Percentiles rank a stretch among this genome's conserved stretches.
phyloP scores from a whole-genome alignment of 768 basidiomycete genomes.

The Xerocomellus chrysenteron region DNA sequence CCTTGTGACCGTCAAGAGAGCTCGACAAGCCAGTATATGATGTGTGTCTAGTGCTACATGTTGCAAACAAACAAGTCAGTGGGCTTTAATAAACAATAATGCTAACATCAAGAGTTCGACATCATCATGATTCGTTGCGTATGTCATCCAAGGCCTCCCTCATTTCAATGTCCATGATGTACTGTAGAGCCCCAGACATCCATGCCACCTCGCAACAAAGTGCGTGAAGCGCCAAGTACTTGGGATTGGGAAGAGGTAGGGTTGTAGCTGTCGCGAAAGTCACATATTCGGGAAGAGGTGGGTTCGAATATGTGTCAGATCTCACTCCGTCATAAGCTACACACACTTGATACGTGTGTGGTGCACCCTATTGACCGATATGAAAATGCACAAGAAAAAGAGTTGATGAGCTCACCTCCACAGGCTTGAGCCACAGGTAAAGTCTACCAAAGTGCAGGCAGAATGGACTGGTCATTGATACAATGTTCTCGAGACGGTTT shows the following conservation, averaged over 20 bases:
- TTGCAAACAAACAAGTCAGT: too few relatives aligned
- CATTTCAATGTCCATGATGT: slow-evolving; percentile 5
- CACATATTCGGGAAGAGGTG: neutral
- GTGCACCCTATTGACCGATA: neutral
- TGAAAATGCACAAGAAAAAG: neutral
- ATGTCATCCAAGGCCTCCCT: neutral
- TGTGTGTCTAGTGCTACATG: too few relatives aligned
- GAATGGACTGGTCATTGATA: neutral
- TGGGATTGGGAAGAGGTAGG: neutral
- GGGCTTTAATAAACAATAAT: too few relatives aligned
- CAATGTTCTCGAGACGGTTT: neutral
- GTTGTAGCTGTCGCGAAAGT: neutral
- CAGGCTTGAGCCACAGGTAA: slow-evolving; percentile 4
- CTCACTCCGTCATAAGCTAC: neutral
- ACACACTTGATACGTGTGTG: neutral
- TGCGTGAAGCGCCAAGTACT: slow-evolving; percentile 1
- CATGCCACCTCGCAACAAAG: slow-evolving; percentile 8
- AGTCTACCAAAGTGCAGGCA: neutral
- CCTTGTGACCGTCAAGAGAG: too few relatives aligned
- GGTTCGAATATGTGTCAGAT: too few relatives aligned
- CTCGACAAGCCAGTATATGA: too few relatives aligned
- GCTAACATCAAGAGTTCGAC: too few relatives aligned
- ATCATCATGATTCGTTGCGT: too few relatives aligned
- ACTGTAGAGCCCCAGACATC: slow-evolving; percentile 7
- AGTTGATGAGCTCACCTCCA: neutral